A percentile compares a stretch with the other conserved stretches of the same genome.
These are phyloP conservation scores for Dicorynia guianensis DNA, from an alignment of 306 rosid species.

Conservation along the genomic window DNA sequence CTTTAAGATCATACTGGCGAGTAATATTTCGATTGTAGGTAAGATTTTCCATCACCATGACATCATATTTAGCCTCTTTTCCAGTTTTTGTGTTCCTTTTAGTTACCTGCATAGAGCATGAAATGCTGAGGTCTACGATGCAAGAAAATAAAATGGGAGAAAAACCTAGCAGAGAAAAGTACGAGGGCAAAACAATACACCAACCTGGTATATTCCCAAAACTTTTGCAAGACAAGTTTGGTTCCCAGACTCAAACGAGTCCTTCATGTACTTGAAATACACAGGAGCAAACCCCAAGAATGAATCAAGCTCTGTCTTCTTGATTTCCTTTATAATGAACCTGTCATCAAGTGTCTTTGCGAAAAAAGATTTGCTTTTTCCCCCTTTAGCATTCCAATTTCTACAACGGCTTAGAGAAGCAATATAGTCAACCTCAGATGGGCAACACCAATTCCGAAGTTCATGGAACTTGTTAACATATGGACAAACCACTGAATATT, in stretches of 20 bases:
- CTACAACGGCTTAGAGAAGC: constrained; percentile 71
- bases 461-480: constrained; percentile 62
- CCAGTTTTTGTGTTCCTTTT: constrained; percentile 56
- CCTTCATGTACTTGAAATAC: constrained; percentile 60
- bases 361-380: constrained; percentile 68
- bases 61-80: constrained; percentile 62
- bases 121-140: constrained; percentile 10
- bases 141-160: background rate
- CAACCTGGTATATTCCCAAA: constrained; percentile 69
- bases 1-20: constrained; percentile 75
- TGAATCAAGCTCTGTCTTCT: constrained; percentile 67
- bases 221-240: constrained; percentile 76
- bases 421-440: constrained; percentile 62
- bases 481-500: constrained; percentile 74
- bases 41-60: constrained; percentile 79
- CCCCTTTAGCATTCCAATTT: constrained; percentile 73
- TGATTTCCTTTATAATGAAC: constrained; percentile 69
- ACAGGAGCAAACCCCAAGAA: constrained; percentile 62
- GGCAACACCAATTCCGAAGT: constrained; percentile 60
- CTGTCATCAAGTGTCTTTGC: constrained; percentile 74
- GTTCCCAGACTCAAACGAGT: constrained; percentile 63
- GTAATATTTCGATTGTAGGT: constrained; percentile 57
- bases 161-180: background rate
- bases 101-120: constrained; percentile 50
- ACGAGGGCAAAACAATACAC: constrained; percentile 1